Evolutionary conservation across 108 stramenopile species (phyloP).

Genomic region (Skeletonema menzelii): DNA sequence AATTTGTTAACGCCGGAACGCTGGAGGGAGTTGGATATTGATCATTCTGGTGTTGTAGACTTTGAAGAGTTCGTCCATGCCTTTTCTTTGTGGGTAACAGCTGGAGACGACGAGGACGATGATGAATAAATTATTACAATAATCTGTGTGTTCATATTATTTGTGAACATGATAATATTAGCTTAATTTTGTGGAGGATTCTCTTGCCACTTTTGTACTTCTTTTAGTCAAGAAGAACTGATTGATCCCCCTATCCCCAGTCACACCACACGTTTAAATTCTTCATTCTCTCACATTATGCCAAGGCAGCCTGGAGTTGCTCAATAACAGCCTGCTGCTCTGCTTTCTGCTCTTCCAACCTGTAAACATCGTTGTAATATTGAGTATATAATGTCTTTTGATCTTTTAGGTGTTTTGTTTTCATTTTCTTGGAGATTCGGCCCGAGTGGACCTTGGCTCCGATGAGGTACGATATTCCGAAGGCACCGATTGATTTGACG

Average conservation of each 20-base stretch:
- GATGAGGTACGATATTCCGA: conserved; percentile 63
- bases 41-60: conserved; percentile 42
- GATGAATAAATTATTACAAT: not conserved
- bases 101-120: conserved; percentile 42
- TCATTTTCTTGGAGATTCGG: conserved; percentile 74
- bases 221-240: not conserved
- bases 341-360: conserved; percentile 83
- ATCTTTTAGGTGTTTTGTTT: conserved; percentile 80
- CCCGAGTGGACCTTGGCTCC: conserved; percentile 77
- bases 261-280: conserved; percentile 1
- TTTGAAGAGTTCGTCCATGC: conserved; percentile 53
- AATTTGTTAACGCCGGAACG: conserved; percentile 43
- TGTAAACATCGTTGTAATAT: conserved; percentile 92
- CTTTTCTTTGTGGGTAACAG: conserved; percentile 46
- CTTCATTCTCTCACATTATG: conserved; percentile 8
- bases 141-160: not conserved
- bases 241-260: not conserved
- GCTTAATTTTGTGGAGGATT: not conserved
- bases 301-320: conserved; percentile 43
- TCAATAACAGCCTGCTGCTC: conserved; percentile 58
- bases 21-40: conserved; percentile 46
- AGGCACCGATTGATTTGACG: conserved; percentile 54
- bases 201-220: not conserved
- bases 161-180: not conserved
- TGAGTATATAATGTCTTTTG: conserved; percentile 89